Base-by-base conservation (phyloP, 2,329 filamentous ascomycete species). In the Colletotrichum eremochloae region DNA sequence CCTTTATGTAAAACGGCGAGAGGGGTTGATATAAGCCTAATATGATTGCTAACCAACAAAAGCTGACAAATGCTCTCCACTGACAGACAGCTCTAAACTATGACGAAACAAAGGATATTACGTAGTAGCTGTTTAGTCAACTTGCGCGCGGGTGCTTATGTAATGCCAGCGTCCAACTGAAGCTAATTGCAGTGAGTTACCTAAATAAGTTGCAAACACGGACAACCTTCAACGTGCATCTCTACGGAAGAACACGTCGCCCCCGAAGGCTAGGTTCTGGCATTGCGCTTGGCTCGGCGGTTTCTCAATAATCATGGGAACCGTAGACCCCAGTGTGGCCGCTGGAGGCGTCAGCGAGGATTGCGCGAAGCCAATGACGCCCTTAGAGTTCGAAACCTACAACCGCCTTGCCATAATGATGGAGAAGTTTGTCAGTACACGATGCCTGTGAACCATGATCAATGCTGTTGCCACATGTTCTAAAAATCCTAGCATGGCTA, bases 401-500 rank as follows among this genome's bases (percentile, higher is more conserved):
- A 95, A 95, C 81, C 86, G 86, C 20, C 83, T 94, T 77, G 91
- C 93, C 0, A 92, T 92, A 68, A 87, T 88, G 74, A 95, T 95
- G 93, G 88, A 95, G 58, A 84, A 88, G 73, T 94, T 91, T 82
- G 90, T 92, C 18, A 38, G 31, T 56, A 14, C 33, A 56, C 53
- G 7, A 38, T 38, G 18, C 53, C 2, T 6, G 4, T 7, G 11
- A 4, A 31, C 15, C 6, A 52, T 31, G 12, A 14, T 14, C 48
- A 52, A 29, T 15, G 12, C 2, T 14, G 11, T 31, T 15, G 2
- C 8, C 2, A 38, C 18, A n/a, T 18, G 11, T 44, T 42, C 53
- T 36, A 33, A 58, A 12, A 42, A 29, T n/a, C 58, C 20, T 75
- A 93, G 91, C 94, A 96, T 82, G 89, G 91, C 75, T 88, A 93